Evolutionary conservation across 192 early-diverging fungal species (phyloP).

Genomic region (Linnemannia exigua): DNA sequence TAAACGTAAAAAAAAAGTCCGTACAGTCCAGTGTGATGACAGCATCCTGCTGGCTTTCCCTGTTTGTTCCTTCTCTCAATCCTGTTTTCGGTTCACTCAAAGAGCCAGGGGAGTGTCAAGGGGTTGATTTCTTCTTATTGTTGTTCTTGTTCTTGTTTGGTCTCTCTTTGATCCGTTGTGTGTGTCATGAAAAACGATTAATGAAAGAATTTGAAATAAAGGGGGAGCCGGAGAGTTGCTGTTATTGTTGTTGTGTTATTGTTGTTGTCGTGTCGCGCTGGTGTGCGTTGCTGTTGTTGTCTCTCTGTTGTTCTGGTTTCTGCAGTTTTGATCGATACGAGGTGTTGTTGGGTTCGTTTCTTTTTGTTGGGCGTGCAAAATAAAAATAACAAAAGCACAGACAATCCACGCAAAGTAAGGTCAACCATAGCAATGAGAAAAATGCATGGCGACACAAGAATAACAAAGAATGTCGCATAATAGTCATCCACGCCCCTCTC

Average conservation of each 20-base stretch:
- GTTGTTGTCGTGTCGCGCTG: not conserved
- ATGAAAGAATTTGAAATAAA: not conserved
- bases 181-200: not conserved
- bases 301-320: not conserved
- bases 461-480: not conserved
- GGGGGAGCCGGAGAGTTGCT: not conserved
- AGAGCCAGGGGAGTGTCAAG: not conserved
- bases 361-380: not conserved
- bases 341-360: not conserved
- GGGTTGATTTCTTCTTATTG: not conserved
- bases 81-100: not conserved
- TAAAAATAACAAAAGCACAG: not conserved
- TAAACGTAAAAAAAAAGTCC: not conserved
- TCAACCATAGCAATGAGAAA: not conserved
- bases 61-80: not conserved
- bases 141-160: not conserved
- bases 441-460: slow-evolving; percentile 1
- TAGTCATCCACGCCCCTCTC: not conserved
- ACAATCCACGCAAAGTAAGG: not conserved
- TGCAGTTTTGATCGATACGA: not conserved
- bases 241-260: not conserved
- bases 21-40: slow-evolving; percentile 1
- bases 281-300: not conserved
- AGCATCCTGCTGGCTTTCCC: not conserved
- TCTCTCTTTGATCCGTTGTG: not conserved